Percentiles rank a stretch among this genome's conserved stretches.
phyloP scores from a whole-genome alignment of 805 yeast species.

The Candida oleophila region DNA sequence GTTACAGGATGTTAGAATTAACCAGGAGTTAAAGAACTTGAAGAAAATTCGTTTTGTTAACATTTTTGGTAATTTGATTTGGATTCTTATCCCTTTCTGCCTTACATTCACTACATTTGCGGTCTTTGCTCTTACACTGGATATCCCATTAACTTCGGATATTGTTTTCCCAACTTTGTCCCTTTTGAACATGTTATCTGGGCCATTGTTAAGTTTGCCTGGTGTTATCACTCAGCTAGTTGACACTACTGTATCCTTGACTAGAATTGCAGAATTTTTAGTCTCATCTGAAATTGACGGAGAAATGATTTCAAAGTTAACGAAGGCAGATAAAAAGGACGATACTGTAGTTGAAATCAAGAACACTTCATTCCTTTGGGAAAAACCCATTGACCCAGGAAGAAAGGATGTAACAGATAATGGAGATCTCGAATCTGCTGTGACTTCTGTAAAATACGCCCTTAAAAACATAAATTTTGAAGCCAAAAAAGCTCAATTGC shows the following conservation, averaged over 20 bases:
- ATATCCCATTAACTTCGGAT: constrained; percentile 59
- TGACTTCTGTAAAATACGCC: constrained; percentile 31
- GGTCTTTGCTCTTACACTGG: constrained; percentile 46
- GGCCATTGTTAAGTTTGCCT: constrained; percentile 62
- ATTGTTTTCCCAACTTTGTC: constrained; percentile 69
- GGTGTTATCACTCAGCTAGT: constrained; percentile 52
- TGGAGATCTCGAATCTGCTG: constrained; percentile 42
- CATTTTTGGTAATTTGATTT: constrained; percentile 51
- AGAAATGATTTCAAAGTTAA: constrained; percentile 18
- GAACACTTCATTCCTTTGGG: constrained; percentile 58
- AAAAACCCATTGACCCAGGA: constrained; percentile 3
- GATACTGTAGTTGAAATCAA: constrained; percentile 40
- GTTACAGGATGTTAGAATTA: constrained; percentile 54
- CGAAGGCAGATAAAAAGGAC: constrained; percentile 19
- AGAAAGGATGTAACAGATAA: constrained; percentile 13
- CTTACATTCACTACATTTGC: constrained; percentile 64
- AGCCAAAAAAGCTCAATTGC: constrained; percentile 52
- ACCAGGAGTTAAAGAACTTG: constrained; percentile 53
- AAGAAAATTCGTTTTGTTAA: constrained; percentile 45
- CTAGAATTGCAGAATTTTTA: constrained; percentile 52
- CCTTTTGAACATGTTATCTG: constrained; percentile 55
- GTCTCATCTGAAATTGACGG: constrained; percentile 45
- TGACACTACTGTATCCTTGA: constrained; percentile 59
- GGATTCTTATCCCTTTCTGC: constrained; percentile 64
- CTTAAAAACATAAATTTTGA: constrained; percentile 46